Base-by-base conservation (phyloP, 2,329 filamentous ascomycete genomes). In the Cadophora sp. region DNA sequence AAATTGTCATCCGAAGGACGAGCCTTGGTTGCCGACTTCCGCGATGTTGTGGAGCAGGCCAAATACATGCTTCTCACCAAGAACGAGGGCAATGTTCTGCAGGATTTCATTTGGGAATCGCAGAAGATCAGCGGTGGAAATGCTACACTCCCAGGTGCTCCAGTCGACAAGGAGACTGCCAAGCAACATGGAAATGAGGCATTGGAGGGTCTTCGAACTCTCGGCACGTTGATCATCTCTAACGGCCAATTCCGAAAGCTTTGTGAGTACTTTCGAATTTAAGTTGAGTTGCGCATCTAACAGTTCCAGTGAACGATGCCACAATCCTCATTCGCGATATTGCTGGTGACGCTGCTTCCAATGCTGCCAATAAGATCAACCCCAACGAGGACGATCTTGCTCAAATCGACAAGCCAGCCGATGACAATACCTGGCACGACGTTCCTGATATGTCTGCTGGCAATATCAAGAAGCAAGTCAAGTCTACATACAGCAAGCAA, bases 51-150 rank as follows among this genome's bases (percentile, higher is more conserved):
- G 56, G 88, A 91, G 76, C 88, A 96, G 79, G 91, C 95, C 68
- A 97, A 97, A 84, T 82, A 89, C 67, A 86, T 99, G 14, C 83
- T 98, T 9, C 84, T 99, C 29, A 92, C 91, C 82, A 99, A 98
- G 87, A 99, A 99, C 78, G 88, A 97, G 68, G 96, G 94, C 77
- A 94, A 99, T 76, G 82, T 98, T 67, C 83, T 99, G 24, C 96
- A 99, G 78, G 94, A 99, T 76, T 98, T 99, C 81, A 93, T 98
- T 81, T 99, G 92, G 91, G 92, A 97, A 78, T 94, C 94, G 0
- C 89, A 93, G 77, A 86, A 92, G 58, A 89, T 96, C 70, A 87
- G 89, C 64, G 82, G 87, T 67, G 89, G 85, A 75, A 84, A 86
- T 62, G 85, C 92, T 29, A 79, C 82, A 67, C 80, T 84, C 0